These are phyloP conservation scores for Venturia asperata DNA, from an alignment of 2,329 filamentous ascomycete species.

Conservation along the genomic window DNA sequence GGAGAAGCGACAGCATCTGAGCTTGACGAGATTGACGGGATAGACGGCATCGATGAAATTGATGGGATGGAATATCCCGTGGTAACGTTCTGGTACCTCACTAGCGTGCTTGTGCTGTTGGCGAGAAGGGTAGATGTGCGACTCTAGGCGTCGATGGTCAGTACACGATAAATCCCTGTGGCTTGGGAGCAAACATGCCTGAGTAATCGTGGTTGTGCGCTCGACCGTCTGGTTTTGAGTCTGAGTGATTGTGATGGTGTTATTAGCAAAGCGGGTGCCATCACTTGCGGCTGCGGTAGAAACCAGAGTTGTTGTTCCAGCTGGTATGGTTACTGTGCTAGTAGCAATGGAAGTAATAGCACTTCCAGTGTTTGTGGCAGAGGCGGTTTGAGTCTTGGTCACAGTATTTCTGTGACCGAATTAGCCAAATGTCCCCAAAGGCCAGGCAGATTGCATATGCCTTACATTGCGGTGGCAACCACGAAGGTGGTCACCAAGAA, in stretches of 20 bases:
- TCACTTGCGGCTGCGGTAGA: neutral
- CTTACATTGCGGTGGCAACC: neutral
- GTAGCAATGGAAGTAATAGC: neutral
- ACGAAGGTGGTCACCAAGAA: constrained; percentile 8
- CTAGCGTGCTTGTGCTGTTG: neutral
- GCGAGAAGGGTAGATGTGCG: neutral
- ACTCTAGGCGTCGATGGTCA: neutral
- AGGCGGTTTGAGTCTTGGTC: neutral
- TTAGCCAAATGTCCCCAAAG: neutral
- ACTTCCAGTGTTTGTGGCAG: neutral
- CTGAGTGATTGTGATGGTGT: neutral
- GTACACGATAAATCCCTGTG: neutral
- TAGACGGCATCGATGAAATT: no score
- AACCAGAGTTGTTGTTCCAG: neutral
- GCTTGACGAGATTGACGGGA: no score
- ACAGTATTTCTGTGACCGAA: neutral
- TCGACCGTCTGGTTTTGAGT: neutral
- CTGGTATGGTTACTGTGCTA: neutral
- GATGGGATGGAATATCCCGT: neutral
- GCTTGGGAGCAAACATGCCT: neutral
- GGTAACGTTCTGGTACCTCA: neutral
- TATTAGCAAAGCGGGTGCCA: neutral
- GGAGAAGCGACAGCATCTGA: neutral
- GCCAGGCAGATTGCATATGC: neutral
- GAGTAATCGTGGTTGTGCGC: neutral